Percentiles rank a stretch among this genome's conserved stretches.
Evolutionary conservation across 2,329 filamentous ascomycete species (phyloP).

Genomic region (Malbranchea cinnamomea): DNA sequence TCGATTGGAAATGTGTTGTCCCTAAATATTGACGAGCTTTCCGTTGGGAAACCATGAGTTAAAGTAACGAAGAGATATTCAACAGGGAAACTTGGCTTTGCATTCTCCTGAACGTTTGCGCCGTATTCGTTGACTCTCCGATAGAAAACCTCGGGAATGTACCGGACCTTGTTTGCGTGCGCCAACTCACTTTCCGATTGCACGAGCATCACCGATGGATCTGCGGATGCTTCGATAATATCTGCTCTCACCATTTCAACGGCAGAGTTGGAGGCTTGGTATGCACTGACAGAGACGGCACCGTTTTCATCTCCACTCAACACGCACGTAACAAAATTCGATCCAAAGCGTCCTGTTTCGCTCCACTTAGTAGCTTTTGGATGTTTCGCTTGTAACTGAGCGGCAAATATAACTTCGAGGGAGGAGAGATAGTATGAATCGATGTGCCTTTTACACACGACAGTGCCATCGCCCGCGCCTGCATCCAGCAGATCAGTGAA

Average conservation of each 20-base stretch:
- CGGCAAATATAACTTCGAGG: constrained; percentile 77
- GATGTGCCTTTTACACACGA: constrained; percentile 87
- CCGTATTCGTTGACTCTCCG: constrained; percentile 92
- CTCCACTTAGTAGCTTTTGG: constrained; percentile 94
- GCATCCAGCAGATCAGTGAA: constrained; percentile 85
- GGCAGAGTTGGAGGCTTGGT: constrained; percentile 88
- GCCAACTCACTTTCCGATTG: constrained; percentile 82
- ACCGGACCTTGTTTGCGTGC: constrained; percentile 54
- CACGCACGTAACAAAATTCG: constrained; percentile 92
- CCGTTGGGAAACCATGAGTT: constrained; percentile 86
- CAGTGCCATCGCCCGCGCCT: constrained; percentile 65
- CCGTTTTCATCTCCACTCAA: constrained; percentile 84
- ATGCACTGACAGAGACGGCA: constrained; percentile 76
- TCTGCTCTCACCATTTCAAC: constrained; percentile 95
- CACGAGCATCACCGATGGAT: constrained; percentile 87
- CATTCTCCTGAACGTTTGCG: constrained; percentile 90
- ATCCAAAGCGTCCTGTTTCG: constrained; percentile 83
- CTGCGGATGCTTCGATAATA: constrained; percentile 86
- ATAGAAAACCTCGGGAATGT: constrained; percentile 97
- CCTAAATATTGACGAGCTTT: constrained; percentile 61
- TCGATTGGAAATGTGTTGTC: constrained; percentile 67
- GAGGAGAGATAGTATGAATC: constrained; percentile 93
- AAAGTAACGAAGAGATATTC: constrained; percentile 93
- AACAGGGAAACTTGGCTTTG: constrained; percentile 88
- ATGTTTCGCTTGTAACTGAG: constrained; percentile 72